Conservation (phyloP, 257 asterid genomes). For the Solanum appendiculatum region DNA sequence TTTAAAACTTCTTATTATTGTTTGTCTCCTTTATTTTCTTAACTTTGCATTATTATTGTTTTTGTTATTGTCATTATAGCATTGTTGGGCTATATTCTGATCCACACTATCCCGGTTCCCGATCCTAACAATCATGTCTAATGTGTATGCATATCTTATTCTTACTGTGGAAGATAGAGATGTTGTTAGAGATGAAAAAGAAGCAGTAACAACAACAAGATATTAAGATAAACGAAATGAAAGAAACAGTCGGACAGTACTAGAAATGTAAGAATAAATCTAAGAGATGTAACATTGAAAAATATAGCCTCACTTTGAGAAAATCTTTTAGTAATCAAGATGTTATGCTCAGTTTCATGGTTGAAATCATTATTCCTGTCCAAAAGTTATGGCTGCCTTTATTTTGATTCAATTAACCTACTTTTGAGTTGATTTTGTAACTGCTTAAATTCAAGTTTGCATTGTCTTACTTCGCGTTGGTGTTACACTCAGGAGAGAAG, state of each 20-base stretch:
- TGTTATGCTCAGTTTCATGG: background rate
- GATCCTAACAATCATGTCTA: background rate
- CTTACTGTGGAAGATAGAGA: too few relatives aligned
- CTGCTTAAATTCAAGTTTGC: background rate
- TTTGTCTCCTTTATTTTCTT: background rate
- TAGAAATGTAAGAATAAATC: too few relatives aligned
- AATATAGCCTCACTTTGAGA: background rate
- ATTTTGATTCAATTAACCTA: background rate
- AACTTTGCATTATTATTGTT: background rate
- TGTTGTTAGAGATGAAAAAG: too few relatives aligned
- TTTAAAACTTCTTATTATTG: too few relatives aligned
- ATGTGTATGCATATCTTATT: too few relatives aligned
- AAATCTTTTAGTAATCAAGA: background rate
- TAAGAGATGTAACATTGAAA: background rate
- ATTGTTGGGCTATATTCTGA: background rate
- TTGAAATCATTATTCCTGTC: background rate
- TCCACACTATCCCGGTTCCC: background rate
- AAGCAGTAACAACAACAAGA: too few relatives aligned
- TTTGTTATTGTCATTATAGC: background rate
- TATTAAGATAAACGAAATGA: too few relatives aligned
- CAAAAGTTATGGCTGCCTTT: too few relatives aligned
- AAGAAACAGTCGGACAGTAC: too few relatives aligned
- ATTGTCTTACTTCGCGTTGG: background rate
- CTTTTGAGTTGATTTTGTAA: background rate
- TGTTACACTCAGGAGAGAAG: constrained; percentile 18